Conservation (phyloP, 2,329 filamentous ascomycete species). For the Pestalotiopsis fici region DNA sequence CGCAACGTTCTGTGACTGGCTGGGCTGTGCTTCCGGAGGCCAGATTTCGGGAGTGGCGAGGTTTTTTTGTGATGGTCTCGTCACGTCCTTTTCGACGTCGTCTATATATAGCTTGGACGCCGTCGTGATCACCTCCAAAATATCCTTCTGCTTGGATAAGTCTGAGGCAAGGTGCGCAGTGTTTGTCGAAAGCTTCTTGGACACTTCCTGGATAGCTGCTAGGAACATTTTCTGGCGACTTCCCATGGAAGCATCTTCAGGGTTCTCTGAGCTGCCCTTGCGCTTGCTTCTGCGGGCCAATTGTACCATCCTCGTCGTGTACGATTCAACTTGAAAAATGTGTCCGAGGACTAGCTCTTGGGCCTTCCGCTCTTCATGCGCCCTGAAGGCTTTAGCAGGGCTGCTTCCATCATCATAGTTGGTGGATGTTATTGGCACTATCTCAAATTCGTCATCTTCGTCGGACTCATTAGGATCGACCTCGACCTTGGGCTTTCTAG, state of each 20-base stretch:
- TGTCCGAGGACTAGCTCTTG: conserved; percentile 55
- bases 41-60: not conserved
- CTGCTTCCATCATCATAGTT: conserved; percentile 37
- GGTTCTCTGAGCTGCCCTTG: conserved; percentile 20
- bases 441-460: conserved; percentile 56
- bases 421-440: conserved; percentile 32
- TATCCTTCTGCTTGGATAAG: conserved; percentile 39
- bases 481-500: conserved; percentile 43
- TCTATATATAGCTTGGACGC: conserved; percentile 54
- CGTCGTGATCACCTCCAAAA: conserved; percentile 49
- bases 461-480: conserved; percentile 51
- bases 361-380: conserved; percentile 53
- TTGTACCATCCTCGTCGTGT: conserved; percentile 33
- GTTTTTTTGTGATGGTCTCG: not conserved
- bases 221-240: conserved; percentile 5
- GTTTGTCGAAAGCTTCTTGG: conserved; percentile 43
- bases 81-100: conserved; percentile 27
- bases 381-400: conserved; percentile 46
- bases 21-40: conserved; percentile 13
- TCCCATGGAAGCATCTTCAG: not conserved
- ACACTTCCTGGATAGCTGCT: conserved; percentile 37
- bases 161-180: conserved; percentile 18
- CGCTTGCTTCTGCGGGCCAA: conserved; percentile 28
- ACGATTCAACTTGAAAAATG: conserved; percentile 53
- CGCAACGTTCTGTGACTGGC: not conserved